Evolutionary conservation across 129 eudicot species (phyloP).

Genomic region (Scalesia atractyloides): DNA sequence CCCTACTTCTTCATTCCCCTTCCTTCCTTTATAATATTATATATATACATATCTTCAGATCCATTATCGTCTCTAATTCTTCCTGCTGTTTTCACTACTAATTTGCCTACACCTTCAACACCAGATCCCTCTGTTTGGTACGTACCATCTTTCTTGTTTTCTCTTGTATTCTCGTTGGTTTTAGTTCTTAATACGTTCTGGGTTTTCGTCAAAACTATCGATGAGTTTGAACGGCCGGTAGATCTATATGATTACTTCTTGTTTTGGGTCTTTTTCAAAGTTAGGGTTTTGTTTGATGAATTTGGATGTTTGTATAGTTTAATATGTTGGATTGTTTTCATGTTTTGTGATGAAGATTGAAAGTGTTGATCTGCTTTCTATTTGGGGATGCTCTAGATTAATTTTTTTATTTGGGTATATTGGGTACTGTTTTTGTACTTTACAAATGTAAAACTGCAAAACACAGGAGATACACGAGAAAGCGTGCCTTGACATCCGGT

Average conservation of each 20-base stretch:
- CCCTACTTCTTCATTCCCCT: conserved; percentile 23
- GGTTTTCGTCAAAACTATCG: background rate
- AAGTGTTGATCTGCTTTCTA: too few relatives aligned
- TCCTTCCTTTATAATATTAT: too few relatives aligned
- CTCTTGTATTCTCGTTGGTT: background rate
- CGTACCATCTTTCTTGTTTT: background rate
- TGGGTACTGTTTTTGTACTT: too few relatives aligned
- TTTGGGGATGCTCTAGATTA: too few relatives aligned
- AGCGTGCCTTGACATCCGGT: too few relatives aligned
- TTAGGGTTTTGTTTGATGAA: conserved; percentile 10
- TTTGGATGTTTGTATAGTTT: too few relatives aligned
- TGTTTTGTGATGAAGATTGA: too few relatives aligned
- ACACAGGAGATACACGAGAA: too few relatives aligned
- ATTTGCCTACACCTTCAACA: background rate
- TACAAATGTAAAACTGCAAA: too few relatives aligned
- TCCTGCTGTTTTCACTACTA: background rate
- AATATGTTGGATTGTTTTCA: too few relatives aligned
- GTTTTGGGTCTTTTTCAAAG: background rate
- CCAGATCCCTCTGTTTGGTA: conserved; percentile 30
- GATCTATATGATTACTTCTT: conserved; percentile 18
- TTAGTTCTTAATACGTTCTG: background rate
- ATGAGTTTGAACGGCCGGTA: background rate
- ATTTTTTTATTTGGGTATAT: too few relatives aligned
- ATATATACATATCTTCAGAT: background rate
- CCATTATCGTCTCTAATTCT: background rate